phyloP scores from a whole-genome alignment of 768 basidiomycete genomes.

The Sporobolomyces phaffii region DNA sequence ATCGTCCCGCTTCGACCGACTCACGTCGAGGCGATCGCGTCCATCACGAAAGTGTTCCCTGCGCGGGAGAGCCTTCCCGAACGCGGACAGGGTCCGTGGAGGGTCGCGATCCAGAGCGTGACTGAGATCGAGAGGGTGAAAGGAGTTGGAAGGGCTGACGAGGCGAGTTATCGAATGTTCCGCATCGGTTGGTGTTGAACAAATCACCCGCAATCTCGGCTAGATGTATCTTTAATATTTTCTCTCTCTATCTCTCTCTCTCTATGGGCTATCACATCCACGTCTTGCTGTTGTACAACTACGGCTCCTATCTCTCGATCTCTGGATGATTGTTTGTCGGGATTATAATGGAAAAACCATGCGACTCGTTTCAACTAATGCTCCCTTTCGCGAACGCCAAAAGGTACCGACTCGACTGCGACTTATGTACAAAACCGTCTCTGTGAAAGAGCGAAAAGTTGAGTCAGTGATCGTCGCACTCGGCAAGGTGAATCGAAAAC shows the following conservation, averaged over 20 bases:
- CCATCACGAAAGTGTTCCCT: conserved; percentile 31
- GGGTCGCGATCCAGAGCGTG: conserved; percentile 53
- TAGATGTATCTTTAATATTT: too few relatives aligned
- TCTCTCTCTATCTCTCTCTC: background rate
- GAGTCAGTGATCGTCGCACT: too few relatives aligned
- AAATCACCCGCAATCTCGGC: too few relatives aligned
- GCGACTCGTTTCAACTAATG: background rate
- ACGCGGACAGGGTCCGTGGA: conserved; percentile 23
- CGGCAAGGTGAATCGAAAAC: too few relatives aligned
- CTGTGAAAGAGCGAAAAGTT: background rate
- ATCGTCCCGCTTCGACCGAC: conserved; percentile 64
- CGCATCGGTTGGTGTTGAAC: conserved; percentile 61
- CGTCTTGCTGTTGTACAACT: too few relatives aligned
- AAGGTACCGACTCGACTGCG: background rate
- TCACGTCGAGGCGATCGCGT: conserved; percentile 52
- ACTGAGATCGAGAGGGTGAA: conserved; percentile 54
- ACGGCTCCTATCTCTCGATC: too few relatives aligned
- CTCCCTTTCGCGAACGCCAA: background rate
- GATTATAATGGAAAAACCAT: background rate
- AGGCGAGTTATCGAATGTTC: conserved; percentile 63
- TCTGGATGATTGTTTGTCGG: background rate
- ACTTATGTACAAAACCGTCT: background rate
- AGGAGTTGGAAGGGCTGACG: conserved; percentile 36
- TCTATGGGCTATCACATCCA: too few relatives aligned
- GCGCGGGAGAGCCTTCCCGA: conserved; percentile 1